Evolutionary conservation across 73 alveolate genomes (phyloP), one percentile per base, ranked within the genome.

Genomic region (Breviolum minutum): DNA sequence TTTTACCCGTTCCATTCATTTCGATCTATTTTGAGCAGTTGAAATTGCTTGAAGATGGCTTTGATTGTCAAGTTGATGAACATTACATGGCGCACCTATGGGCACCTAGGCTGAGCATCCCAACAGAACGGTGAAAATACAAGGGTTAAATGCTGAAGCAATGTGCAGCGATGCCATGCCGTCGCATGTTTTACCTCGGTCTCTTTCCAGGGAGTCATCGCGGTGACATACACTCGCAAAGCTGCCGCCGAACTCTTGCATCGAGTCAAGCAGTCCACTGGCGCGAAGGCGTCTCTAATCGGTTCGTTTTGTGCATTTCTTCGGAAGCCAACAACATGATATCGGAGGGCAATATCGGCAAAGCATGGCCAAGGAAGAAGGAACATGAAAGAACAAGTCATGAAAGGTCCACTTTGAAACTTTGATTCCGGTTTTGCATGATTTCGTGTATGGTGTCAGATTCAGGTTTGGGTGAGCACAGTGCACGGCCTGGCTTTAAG

Each of bases 191-290:
- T 40, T 40, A 40, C 3, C 54, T 3, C 54, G 54, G 54, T 40
- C 54, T 40, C 54, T 40, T 0, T 2, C 54, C 54, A 40, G 97
- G 97, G 54, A 62, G 24, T 90, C 64, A 63, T 90, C 26, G 97
- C 97, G 14, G 97, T 90, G 62, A 90, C 97, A 29, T 90, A 90
- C 88, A 90, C 97, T n/a, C 97, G 97, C 79, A 90, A 90, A 77
- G 95, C 95, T 8, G 95, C 95, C 29, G 95, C 40, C 2, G 95
- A 88, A 70, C 69, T 88, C 14, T 66, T 85, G 24, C 95, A 88
- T 22, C 60, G 95, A 22, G 95, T 88, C n/a, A 69, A 71, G 62
- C 83, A 88, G n/a, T 9, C 54, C 54, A 40, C 17, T 13, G 92
- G 90, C 16, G 70, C 29, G 70, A 54, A 81, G 20, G 90, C 90